These are phyloP conservation scores for Sporothrix curviconia DNA, from an alignment of 2,329 filamentous ascomycete genomes.

Conservation along the genomic window DNA sequence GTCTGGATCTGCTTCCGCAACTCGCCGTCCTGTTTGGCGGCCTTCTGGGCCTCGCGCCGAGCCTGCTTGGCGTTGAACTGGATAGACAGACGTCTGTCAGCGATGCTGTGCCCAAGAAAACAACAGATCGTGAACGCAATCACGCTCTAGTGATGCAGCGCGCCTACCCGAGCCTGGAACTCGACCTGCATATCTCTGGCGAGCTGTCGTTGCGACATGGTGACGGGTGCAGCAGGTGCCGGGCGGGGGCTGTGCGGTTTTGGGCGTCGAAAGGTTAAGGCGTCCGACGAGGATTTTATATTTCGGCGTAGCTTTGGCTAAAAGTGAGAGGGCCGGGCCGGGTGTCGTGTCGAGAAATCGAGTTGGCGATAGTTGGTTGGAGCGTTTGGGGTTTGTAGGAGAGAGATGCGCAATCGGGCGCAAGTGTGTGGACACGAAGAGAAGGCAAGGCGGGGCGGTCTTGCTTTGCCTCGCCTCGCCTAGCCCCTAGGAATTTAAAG, in stretches of 20 bases:
- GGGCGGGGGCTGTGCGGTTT: no score
- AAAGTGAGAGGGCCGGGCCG: not conserved
- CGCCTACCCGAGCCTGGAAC: slow-evolving; percentile 52
- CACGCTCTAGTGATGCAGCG: no score
- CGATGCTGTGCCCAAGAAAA: no score
- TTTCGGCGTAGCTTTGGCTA: not conserved
- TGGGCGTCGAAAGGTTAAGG: no score
- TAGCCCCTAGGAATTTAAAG: not conserved
- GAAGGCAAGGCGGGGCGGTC: no score
- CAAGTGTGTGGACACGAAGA: no score
- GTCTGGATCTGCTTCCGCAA: slow-evolving; percentile 59
- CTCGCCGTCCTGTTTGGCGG: slow-evolving; percentile 53
- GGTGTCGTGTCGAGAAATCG: not conserved
- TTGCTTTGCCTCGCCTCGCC: no score
- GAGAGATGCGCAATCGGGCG: not conserved
- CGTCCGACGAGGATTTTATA: no score
- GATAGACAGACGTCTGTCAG: not conserved
- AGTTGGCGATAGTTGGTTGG: not conserved
- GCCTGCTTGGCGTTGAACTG: slow-evolving; percentile 58
- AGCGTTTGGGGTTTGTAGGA: not conserved
- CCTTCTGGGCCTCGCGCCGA: slow-evolving; percentile 54
- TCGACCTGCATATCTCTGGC: slow-evolving; percentile 57
- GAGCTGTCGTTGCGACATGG: slow-evolving; percentile 53
- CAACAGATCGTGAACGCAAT: no score
- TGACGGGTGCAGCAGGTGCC: no score